These are phyloP conservation scores for Blastomyces emzantsi DNA, from an alignment of 2,329 filamentous ascomycete genomes.

Conservation along the genomic window DNA sequence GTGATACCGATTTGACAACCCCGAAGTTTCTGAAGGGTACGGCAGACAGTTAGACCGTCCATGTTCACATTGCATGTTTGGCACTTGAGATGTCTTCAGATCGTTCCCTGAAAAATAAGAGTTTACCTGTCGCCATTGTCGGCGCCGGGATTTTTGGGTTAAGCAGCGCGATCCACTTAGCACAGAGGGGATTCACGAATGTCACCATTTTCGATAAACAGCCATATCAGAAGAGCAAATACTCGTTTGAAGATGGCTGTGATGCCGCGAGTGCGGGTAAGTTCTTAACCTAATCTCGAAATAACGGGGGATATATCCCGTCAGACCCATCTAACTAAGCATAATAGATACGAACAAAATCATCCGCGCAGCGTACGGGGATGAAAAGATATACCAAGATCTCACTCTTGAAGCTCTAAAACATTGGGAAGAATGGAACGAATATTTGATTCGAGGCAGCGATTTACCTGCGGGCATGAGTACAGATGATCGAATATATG, in stretches of 20 bases:
- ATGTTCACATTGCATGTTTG: not conserved
- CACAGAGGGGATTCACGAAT: slow-evolving; percentile 38
- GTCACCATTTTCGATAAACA: slow-evolving; percentile 45
- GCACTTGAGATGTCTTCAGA: not conserved
- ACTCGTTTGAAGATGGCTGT: slow-evolving; percentile 36
- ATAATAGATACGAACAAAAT: slow-evolving; percentile 33
- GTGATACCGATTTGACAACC: not conserved
- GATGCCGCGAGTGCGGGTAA: slow-evolving; percentile 39
- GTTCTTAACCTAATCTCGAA: not conserved
- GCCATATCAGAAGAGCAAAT: slow-evolving; percentile 33
- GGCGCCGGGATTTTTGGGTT: slow-evolving; percentile 39
- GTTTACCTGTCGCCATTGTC: slow-evolving; percentile 31
- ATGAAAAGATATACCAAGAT: slow-evolving; percentile 40
- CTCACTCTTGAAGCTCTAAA: slow-evolving; percentile 37
- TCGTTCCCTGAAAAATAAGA: not conserved
- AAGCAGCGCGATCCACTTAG: slow-evolving; percentile 38
- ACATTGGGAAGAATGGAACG: slow-evolving; percentile 41
- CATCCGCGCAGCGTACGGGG: slow-evolving; percentile 37
- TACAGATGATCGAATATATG: slow-evolving; percentile 27
- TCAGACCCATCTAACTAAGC: not conserved
- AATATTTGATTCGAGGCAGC: slow-evolving; percentile 25
- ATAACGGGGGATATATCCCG: not conserved
- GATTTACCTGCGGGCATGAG: slow-evolving; percentile 29
- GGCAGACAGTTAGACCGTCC: not conserved
- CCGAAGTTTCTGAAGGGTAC: not conserved